phyloP scores from a whole-genome alignment of 1,284 basidiomycete species.

The Trametes versicolor region DNA sequence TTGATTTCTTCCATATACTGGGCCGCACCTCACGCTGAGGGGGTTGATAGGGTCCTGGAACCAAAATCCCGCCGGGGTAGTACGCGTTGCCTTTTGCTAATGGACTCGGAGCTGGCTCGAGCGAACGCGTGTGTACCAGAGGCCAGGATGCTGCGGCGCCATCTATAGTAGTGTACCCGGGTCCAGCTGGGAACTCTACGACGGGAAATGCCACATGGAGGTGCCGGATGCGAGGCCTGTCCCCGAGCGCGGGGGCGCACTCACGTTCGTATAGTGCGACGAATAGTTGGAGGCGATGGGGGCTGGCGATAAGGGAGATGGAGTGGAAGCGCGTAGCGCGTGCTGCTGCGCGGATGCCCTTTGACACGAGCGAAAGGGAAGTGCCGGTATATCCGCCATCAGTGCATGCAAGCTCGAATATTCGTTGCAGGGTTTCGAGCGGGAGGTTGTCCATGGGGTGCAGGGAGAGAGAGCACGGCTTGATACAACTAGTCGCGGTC shows the following conservation, averaged over 20 bases:
- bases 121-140: background rate
- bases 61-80: no score
- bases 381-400: conserved; percentile 1
- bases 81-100: no score
- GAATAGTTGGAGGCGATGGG: background rate
- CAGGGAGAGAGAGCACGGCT: no score
- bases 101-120: background rate
- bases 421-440: background rate
- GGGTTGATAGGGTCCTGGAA: no score
- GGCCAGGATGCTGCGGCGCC: no score
- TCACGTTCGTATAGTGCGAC: conserved; percentile 1
- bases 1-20: no score
- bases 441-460: conserved; percentile 9
- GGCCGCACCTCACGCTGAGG: no score
- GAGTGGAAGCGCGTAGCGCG: conserved; percentile 4
- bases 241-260: background rate
- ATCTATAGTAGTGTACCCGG: background rate
- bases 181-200: background rate
- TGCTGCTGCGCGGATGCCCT: background rate
- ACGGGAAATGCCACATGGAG: conserved; percentile 2
- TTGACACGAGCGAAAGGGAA: conserved; percentile 5
- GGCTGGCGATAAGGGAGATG: conserved; percentile 1
- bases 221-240: background rate
- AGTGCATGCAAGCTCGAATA: conserved; percentile 6
- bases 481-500: no score